Conservation (phyloP, 805 yeast genomes). For the Lipomyces starkeyi region DNA sequence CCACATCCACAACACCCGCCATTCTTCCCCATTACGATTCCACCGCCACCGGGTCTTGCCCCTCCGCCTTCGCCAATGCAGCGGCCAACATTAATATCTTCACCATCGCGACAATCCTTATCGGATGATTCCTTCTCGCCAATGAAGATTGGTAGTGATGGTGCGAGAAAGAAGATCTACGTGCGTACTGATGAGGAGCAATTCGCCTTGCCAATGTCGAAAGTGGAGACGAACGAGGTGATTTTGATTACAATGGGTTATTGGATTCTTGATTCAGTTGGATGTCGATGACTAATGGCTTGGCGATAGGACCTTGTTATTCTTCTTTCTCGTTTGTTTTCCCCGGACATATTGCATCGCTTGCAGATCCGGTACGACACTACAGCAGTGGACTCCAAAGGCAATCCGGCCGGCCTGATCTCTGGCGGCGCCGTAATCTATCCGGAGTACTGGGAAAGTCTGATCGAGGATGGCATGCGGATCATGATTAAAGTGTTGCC, state of each 20-base stretch:
- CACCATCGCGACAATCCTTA: neutral
- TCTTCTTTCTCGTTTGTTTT: slow-evolving; percentile 25
- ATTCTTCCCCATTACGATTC: slow-evolving; percentile 1
- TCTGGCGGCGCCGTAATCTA: slow-evolving; percentile 35
- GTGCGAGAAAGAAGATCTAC: slow-evolving; percentile 26
- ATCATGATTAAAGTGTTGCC: slow-evolving; percentile 28
- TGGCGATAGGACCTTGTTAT: slow-evolving; percentile 22
- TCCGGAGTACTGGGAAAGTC: slow-evolving; percentile 38
- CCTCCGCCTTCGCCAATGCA: slow-evolving; percentile 6
- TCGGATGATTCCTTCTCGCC: slow-evolving; percentile 1
- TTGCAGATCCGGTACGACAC: slow-evolving; percentile 37
- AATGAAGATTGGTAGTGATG: neutral
- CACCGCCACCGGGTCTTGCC: slow-evolving; percentile 9
- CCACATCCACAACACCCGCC: slow-evolving; percentile 13
- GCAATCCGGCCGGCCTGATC: slow-evolving; percentile 30
- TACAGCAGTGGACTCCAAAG: slow-evolving; percentile 29
- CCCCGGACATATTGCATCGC: slow-evolving; percentile 30
- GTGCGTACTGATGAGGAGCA: slow-evolving; percentile 35
- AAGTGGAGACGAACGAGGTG: slow-evolving; percentile 33
- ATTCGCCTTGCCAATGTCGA: slow-evolving; percentile 32
- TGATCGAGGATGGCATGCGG: slow-evolving; percentile 36
- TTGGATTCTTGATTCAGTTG: neutral
- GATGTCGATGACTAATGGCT: neutral
- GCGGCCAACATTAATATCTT: neutral
- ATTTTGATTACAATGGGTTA: neutral